Evolutionary conservation across 768 basidiomycete genomes (phyloP).

Genomic region (Lepiota venenata): DNA sequence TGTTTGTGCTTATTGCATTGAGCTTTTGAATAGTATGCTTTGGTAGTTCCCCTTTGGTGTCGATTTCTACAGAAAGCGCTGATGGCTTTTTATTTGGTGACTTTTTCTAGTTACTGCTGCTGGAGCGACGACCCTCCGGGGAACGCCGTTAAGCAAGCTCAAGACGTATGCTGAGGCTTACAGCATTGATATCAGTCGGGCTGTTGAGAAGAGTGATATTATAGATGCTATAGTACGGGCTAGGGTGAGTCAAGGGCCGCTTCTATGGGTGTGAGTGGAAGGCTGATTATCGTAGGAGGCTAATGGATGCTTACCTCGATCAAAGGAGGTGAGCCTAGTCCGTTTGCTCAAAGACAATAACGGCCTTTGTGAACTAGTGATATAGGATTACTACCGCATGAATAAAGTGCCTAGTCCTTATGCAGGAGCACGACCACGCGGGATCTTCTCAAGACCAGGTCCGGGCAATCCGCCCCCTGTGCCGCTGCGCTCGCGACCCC

Average conservation of each 20-base stretch:
- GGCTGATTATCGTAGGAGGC: conserved; percentile 33
- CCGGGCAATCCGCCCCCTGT: conserved; percentile 22
- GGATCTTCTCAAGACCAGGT: conserved; percentile 45
- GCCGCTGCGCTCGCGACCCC: conserved; percentile 33
- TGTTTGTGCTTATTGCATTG: conserved; percentile 76
- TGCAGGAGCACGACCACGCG: conserved; percentile 30
- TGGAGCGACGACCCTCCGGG: conserved; percentile 52
- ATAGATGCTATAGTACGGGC: conserved; percentile 58
- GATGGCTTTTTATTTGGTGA: background rate
- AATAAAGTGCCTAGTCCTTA: conserved; percentile 56
- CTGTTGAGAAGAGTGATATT: conserved; percentile 77
- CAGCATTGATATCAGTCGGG: conserved; percentile 55
- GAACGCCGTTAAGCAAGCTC: conserved; percentile 55
- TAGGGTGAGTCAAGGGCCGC: conserved; percentile 38
- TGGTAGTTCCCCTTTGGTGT: background rate
- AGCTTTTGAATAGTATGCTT: conserved; percentile 58
- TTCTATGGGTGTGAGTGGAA: background rate
- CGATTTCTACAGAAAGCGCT: background rate
- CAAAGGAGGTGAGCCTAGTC: conserved; percentile 48
- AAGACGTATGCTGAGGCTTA: conserved; percentile 71
- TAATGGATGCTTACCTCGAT: conserved; percentile 59
- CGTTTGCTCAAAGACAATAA: background rate
- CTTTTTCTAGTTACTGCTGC: conserved; percentile 76
- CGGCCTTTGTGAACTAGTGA: conserved; percentile 3
- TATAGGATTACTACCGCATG: conserved; percentile 55